phyloP scores from a whole-genome alignment of 345 rosid genomes.

The Physaria fendleri region DNA sequence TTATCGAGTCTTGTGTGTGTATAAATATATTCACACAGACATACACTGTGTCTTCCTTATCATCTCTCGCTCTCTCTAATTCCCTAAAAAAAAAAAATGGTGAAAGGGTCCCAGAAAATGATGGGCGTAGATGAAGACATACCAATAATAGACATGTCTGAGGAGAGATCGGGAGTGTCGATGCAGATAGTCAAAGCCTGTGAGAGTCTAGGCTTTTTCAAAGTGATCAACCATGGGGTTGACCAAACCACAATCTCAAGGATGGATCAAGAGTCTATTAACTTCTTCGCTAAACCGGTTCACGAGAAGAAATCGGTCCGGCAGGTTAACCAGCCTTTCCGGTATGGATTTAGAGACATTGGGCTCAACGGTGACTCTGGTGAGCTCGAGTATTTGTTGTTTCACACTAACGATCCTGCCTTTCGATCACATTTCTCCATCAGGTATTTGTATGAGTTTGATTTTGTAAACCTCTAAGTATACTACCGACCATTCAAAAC shows the following conservation, averaged over 20 bases:
- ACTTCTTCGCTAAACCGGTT: slow-evolving; percentile 55
- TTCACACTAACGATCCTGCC: slow-evolving; percentile 43
- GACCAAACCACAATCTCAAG: slow-evolving; percentile 25
- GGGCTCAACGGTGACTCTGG: slow-evolving; percentile 79
- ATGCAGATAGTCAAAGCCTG: slow-evolving; percentile 57
- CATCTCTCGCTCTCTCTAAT: slow-evolving; percentile 14
- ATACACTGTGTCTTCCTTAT: slow-evolving; percentile 11
- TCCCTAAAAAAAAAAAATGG: slow-evolving; percentile 16
- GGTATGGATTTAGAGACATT: slow-evolving; percentile 76
- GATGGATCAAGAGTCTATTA: slow-evolving; percentile 51
- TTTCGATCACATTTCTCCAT: slow-evolving; percentile 22
- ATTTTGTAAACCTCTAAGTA: slow-evolving; percentile 3
- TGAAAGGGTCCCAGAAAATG: slow-evolving; percentile 30
- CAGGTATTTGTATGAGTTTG: slow-evolving; percentile 14
- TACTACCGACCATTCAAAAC: background rate
- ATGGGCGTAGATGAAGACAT: slow-evolving; percentile 25
- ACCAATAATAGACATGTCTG: slow-evolving; percentile 55
- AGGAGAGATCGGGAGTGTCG: slow-evolving; percentile 40
- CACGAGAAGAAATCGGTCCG: slow-evolving; percentile 55
- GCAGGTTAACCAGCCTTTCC: slow-evolving; percentile 48
- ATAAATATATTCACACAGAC: slow-evolving; percentile 7
- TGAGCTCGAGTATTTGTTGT: slow-evolving; percentile 74
- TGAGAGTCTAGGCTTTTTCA: slow-evolving; percentile 74
- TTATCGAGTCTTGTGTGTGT: background rate
- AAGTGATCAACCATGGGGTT: slow-evolving; percentile 73